Conservation (phyloP, 2,329 filamentous ascomycete genomes). For the Exophiala bonariae region DNA sequence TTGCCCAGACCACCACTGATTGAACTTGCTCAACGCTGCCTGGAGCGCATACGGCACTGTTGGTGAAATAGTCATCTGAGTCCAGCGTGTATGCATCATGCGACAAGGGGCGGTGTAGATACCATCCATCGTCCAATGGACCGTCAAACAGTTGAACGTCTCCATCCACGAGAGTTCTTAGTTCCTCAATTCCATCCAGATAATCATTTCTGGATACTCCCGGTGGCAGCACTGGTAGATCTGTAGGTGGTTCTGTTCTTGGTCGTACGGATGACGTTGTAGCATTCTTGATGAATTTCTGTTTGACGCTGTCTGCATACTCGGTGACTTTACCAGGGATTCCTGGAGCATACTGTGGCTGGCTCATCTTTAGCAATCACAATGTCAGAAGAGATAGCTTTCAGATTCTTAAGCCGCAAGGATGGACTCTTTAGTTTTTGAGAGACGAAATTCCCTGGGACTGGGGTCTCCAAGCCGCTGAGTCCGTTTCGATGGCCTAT, state of each 20-base stretch:
- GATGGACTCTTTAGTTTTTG: too few relatives aligned
- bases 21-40: slow-evolving; percentile 14
- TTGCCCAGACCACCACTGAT: slow-evolving; percentile 24
- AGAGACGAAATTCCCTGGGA: too few relatives aligned
- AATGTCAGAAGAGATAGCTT: too few relatives aligned
- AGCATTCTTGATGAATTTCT: too few relatives aligned
- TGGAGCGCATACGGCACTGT: slow-evolving; percentile 2
- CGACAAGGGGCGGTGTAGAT: background rate
- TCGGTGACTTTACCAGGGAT: background rate
- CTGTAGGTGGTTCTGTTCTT: too few relatives aligned
- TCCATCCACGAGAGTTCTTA: background rate
- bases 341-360: background rate
- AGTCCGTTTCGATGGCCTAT: too few relatives aligned
- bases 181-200: background rate
- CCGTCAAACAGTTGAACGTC: background rate
- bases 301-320: too few relatives aligned
- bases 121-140: background rate
- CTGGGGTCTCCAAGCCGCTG: too few relatives aligned
- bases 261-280: too few relatives aligned
- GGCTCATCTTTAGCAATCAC: too few relatives aligned
- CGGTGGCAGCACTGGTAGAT: too few relatives aligned
- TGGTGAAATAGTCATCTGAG: background rate
- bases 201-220: background rate
- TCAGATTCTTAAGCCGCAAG: too few relatives aligned
- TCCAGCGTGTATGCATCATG: background rate